Evolutionary conservation across 768 basidiomycete genomes (phyloP).

Genomic region (Boletus tylopilopsis): DNA sequence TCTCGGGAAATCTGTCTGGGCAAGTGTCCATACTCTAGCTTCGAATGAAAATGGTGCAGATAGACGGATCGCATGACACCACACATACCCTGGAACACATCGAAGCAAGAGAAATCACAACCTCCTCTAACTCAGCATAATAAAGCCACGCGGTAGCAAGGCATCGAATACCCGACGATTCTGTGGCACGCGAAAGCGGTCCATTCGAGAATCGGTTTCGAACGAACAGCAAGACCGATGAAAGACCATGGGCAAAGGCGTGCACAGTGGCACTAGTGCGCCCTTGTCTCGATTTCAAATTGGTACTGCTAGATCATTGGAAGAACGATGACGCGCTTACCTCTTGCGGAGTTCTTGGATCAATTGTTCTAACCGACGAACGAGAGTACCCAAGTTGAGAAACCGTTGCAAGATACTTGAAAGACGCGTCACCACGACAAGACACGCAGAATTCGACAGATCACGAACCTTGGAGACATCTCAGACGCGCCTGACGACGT

Average conservation of each 20-base stretch:
- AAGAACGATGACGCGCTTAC: constrained; percentile 34
- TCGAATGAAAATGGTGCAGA: not conserved
- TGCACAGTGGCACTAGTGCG: constrained; percentile 54
- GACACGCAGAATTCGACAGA: constrained; percentile 1
- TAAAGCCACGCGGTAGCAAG: constrained; percentile 47
- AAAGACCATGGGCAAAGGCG: constrained; percentile 63
- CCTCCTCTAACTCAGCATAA: constrained; percentile 47
- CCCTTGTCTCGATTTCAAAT: constrained; percentile 34
- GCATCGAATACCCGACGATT: constrained; percentile 16
- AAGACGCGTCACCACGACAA: not conserved
- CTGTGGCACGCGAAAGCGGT: constrained; percentile 33
- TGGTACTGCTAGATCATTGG: constrained; percentile 4
- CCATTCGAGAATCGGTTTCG: constrained; percentile 42
- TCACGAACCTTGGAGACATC: constrained; percentile 51
- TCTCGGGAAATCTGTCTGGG: constrained; percentile 39
- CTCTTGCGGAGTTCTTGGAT: constrained; percentile 43
- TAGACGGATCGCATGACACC: not conserved
- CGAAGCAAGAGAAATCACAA: constrained; percentile 48
- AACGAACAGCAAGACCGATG: constrained; percentile 49
- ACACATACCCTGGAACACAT: constrained; percentile 58
- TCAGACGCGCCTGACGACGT: constrained; percentile 31
- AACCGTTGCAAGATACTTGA: constrained; percentile 59
- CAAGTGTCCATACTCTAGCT: constrained; percentile 26
- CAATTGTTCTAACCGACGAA: constrained; percentile 63
- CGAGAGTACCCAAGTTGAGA: constrained; percentile 59